Evolutionary conservation across 2,329 filamentous ascomycete genomes (phyloP).

Genomic region (Diaporthe australafricana): DNA sequence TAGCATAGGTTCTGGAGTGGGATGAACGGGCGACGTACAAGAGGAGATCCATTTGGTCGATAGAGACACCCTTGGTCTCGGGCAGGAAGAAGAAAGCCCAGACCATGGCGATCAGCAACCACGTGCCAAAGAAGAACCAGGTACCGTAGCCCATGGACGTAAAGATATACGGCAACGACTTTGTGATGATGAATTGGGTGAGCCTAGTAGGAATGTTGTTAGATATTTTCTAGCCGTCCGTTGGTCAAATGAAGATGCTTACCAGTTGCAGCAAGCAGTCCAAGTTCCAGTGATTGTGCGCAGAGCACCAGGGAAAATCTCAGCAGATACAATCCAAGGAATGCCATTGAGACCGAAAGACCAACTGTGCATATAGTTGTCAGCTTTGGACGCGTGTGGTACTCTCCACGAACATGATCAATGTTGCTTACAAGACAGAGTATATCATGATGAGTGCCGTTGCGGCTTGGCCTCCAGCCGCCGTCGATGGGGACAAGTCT

Average conservation of each 20-base stretch:
- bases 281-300: slow-evolving; percentile 55
- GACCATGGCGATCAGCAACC: slow-evolving; percentile 59
- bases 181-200: slow-evolving; percentile 57
- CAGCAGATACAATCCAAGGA: slow-evolving; percentile 58
- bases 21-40: slow-evolving; percentile 29
- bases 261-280: slow-evolving; percentile 55
- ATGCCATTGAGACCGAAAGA: slow-evolving; percentile 58
- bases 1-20: background rate
- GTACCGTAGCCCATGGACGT: slow-evolving; percentile 59
- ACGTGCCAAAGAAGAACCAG: slow-evolving; percentile 68
- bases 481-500: slow-evolving; percentile 53
- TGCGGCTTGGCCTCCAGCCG: slow-evolving; percentile 61
- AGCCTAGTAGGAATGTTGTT: slow-evolving; percentile 39
- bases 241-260: background rate
- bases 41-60: slow-evolving; percentile 62
- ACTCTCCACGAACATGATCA: background rate
- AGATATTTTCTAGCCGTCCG: background rate
- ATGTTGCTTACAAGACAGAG: slow-evolving; percentile 53
- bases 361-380: slow-evolving; percentile 43
- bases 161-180: slow-evolving; percentile 58
- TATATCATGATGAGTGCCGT: slow-evolving; percentile 68
- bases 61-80: slow-evolving; percentile 65
- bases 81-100: slow-evolving; percentile 65
- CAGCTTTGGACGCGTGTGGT: background rate
- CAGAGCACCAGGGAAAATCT: slow-evolving; percentile 57